Conservation (phyloP, 345 rosid genomes). For the Linum lewisii region DNA sequence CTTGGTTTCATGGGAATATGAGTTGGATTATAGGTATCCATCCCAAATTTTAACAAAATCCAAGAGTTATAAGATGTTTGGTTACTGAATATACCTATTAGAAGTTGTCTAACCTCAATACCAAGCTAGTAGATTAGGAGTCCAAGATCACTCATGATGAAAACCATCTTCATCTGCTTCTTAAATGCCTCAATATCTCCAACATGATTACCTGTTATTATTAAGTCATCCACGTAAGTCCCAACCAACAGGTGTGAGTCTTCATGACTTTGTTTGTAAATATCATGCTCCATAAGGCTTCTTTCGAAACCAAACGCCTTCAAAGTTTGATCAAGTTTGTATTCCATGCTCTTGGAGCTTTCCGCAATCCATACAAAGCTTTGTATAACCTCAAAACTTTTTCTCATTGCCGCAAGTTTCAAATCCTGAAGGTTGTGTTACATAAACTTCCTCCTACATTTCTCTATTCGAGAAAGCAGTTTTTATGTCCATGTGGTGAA, state of each 20-base stretch:
- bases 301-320: neutral
- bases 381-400: neutral
- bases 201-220: neutral
- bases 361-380: conserved; percentile 2
- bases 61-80: neutral
- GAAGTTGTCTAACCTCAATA: neutral
- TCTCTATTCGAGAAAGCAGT: neutral
- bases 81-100: neutral
- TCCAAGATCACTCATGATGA: conserved; percentile 1
- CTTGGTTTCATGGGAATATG: conserved; percentile 1
- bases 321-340: conserved; percentile 1
- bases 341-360: conserved; percentile 10
- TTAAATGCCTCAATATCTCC: neutral
- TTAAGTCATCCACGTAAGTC: conserved; percentile 5
- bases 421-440: neutral
- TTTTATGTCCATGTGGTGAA: conserved; percentile 5
- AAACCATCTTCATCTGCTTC: neutral
- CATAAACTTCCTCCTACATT: neutral
- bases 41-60: neutral
- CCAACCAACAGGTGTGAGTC: neutral
- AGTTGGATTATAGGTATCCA: neutral
- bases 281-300: neutral
- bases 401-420: neutral
- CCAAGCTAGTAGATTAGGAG: conserved; percentile 1
- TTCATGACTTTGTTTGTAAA: neutral